Evolutionary conservation across 306 rosid genomes (phyloP).

Genomic region (Prunus davidiana): DNA sequence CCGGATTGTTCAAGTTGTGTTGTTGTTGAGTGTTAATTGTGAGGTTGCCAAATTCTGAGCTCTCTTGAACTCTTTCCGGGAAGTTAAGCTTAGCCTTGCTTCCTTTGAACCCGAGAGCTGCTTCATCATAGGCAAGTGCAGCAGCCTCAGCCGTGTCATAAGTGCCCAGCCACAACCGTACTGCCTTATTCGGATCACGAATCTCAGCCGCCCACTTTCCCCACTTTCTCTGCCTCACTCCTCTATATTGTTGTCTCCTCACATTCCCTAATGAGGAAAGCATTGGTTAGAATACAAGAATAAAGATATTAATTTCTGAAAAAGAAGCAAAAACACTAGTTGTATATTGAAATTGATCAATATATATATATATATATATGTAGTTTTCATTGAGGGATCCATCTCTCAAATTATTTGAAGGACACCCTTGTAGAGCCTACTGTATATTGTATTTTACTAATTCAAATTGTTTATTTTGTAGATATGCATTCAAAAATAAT

Average conservation of each 20-base stretch:
- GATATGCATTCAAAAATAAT: too few species aligned
- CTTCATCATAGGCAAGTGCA: constrained; percentile 77
- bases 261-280: constrained; percentile 19
- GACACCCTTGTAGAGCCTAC: too few species aligned
- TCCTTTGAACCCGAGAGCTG: constrained; percentile 88
- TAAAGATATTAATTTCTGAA: not conserved
- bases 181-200: constrained; percentile 79
- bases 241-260: constrained; percentile 74
- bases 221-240: constrained; percentile 93
- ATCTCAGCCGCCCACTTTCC: constrained; percentile 95
- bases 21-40: not conserved
- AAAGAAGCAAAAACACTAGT: not conserved
- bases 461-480: too few species aligned
- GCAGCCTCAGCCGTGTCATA: constrained; percentile 85
- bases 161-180: constrained; percentile 88
- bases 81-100: constrained; percentile 91
- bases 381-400: not conserved
- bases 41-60: not conserved
- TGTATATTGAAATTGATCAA: not conserved
- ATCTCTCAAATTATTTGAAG: too few species aligned
- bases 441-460: too few species aligned
- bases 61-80: constrained; percentile 68
- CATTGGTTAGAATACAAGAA: too few species aligned
- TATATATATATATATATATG: not conserved
- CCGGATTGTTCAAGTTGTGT: not conserved